Conservation (phyloP, 2,329 filamentous ascomycete species). For the Diaporthe batatas region DNA sequence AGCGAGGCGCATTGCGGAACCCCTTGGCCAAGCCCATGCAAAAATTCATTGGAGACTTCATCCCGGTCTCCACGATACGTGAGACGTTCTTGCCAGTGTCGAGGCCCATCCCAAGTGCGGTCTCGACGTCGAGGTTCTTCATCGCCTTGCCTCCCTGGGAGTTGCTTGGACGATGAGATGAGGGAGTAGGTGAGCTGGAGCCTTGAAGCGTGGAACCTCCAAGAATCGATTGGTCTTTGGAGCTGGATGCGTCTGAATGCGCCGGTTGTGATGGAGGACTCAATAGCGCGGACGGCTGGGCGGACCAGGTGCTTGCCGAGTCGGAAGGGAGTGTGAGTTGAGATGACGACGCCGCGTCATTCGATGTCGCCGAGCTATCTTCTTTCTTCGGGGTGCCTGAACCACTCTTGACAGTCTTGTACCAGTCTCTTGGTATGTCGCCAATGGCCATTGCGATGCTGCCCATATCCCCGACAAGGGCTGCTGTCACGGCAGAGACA, state of each 20-base stretch:
- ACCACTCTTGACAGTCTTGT: conserved; percentile 53
- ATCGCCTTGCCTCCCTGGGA: not conserved
- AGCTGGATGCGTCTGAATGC: conserved; percentile 20
- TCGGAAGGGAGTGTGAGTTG: conserved; percentile 37
- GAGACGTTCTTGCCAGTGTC: conserved; percentile 76
- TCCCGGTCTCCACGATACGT: conserved; percentile 79
- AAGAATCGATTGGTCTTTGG: conserved; percentile 18
- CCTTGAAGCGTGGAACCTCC: conserved; percentile 28
- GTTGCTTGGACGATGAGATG: conserved; percentile 12
- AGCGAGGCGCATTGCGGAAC: conserved; percentile 86
- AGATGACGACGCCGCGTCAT: conserved; percentile 29
- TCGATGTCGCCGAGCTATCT: conserved; percentile 21
- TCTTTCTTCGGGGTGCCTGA: conserved; percentile 31
- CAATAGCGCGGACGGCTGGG: conserved; percentile 18
- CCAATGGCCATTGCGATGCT: conserved; percentile 86
- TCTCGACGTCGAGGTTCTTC: conserved; percentile 35
- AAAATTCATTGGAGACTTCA: conserved; percentile 88
- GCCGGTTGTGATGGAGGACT: conserved; percentile 1
- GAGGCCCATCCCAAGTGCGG: conserved; percentile 49
- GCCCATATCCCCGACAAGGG: conserved; percentile 85
- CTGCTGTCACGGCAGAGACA: conserved; percentile 80
- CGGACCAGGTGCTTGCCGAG: conserved; percentile 25
- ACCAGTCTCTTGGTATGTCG: conserved; percentile 74
- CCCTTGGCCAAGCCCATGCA: conserved; percentile 85
- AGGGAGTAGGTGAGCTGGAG: not conserved